Percentiles rank a stretch among this genome's conserved stretches.
Conservation (phyloP, 495 filamentous ascomycete genomes). For the Trichoderma parareesei region DNA sequence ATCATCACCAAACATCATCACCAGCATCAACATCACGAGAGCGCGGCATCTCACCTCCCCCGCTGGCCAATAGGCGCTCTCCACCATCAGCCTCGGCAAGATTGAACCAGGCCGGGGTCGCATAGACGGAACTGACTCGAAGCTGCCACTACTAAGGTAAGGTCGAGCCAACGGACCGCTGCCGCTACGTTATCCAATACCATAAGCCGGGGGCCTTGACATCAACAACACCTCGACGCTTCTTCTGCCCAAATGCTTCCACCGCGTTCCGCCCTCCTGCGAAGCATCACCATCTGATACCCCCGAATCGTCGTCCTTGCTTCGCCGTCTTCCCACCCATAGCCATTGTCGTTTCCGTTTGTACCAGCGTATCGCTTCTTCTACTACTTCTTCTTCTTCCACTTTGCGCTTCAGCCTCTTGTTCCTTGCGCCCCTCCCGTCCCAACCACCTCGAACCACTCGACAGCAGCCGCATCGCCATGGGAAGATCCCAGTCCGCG, state of each 20-base stretch:
- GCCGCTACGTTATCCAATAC: not conserved
- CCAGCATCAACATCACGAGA: not conserved
- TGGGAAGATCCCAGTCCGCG: slow-evolving; percentile 27
- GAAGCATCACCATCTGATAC: not conserved
- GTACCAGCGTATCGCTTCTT: too few relatives aligned
- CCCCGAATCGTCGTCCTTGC: not conserved
- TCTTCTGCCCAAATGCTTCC: slow-evolving; percentile 10
- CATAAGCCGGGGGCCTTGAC: slow-evolving; percentile 4
- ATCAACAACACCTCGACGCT: slow-evolving; percentile 11
- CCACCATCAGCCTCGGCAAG: slow-evolving; percentile 1
- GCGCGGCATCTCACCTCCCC: too few relatives aligned
- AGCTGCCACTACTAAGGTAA: not conserved
- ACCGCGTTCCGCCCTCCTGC: not conserved
- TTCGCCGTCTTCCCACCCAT: not conserved
- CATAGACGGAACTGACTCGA: not conserved
- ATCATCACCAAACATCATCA: not conserved
- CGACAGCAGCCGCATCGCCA: not conserved
- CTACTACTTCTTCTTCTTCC: too few relatives aligned
- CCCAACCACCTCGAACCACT: not conserved
- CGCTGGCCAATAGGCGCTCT: not conserved
- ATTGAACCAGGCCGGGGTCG: not conserved
- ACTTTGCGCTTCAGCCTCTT: not conserved
- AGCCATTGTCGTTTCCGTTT: too few relatives aligned
- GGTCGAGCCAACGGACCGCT: too few relatives aligned
- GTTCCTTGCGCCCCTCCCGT: not conserved